These are phyloP conservation scores for Daldinia caldariorum DNA, from an alignment of 495 filamentous ascomycete species.

Conservation along the genomic window DNA sequence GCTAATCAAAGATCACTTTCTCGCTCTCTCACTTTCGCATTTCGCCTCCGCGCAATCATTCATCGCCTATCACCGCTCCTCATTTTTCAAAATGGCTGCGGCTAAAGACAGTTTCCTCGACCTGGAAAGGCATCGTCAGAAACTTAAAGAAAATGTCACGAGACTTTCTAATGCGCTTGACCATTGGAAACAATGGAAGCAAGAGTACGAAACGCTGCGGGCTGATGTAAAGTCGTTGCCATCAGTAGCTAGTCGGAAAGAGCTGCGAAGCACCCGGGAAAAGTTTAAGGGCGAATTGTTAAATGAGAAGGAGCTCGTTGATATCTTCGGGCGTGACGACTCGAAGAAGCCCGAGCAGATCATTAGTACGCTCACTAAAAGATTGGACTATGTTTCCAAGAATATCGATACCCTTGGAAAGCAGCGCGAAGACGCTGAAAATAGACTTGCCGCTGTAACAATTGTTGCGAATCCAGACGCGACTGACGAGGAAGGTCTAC, in stretches of 20 bases:
- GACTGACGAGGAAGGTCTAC: constrained; percentile 70
- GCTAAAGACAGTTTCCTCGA: constrained; percentile 59
- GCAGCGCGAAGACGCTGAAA: constrained; percentile 72
- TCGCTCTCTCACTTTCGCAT: neutral
- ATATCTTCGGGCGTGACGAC: constrained; percentile 68
- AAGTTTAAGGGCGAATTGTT: constrained; percentile 58
- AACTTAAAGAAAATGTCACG: constrained; percentile 77
- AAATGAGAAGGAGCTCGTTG: constrained; percentile 66
- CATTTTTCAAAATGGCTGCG: constrained; percentile 26
- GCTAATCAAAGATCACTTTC: neutral
- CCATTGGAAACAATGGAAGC: constrained; percentile 89
- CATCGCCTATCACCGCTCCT: neutral
- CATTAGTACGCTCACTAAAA: constrained; percentile 72
- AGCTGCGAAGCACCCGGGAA: constrained; percentile 51
- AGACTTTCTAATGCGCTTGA: constrained; percentile 79
- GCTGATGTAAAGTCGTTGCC: constrained; percentile 72
- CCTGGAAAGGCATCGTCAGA: constrained; percentile 77
- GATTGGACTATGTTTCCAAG: constrained; percentile 87
- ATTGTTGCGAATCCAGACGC: constrained; percentile 59
- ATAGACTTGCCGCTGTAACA: constrained; percentile 66
- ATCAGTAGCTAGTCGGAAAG: constrained; percentile 64
- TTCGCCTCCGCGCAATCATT: neutral
- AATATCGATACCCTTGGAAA: constrained; percentile 78
- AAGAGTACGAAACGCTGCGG: constrained; percentile 88
- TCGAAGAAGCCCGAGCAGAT: constrained; percentile 66